These are phyloP conservation scores for Mycena alexandri DNA, from an alignment of 768 basidiomycete genomes.

Conservation along the genomic window DNA sequence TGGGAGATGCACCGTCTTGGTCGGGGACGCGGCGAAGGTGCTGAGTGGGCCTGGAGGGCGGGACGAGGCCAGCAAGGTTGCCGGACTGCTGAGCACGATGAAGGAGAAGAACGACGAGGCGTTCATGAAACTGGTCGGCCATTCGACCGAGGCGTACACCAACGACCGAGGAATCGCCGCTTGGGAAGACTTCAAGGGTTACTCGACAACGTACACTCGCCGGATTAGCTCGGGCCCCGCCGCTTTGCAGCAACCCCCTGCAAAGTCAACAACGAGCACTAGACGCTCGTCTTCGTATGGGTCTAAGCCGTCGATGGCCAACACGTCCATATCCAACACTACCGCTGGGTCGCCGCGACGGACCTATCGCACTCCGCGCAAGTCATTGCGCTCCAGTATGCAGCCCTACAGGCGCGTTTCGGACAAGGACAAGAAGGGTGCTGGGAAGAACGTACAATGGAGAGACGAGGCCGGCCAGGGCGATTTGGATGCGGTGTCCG, in stretches of 20 bases:
- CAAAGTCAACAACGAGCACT: conserved; percentile 42
- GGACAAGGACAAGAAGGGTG: conserved; percentile 70
- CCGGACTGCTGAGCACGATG: conserved; percentile 63
- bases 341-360: conserved; percentile 69
- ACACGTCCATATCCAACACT: conserved; percentile 54
- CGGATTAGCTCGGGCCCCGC: conserved; percentile 65
- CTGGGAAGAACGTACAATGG: conserved; percentile 88
- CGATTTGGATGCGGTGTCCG: conserved; percentile 68
- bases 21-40: conserved; percentile 67
- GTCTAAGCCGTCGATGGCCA: conserved; percentile 37
- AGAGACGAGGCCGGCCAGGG: conserved; percentile 89
- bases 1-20: conserved; percentile 79
- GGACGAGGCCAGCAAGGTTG: conserved; percentile 62
- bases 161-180: conserved; percentile 50
- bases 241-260: conserved; percentile 49
- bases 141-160: conserved; percentile 73
- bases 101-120: conserved; percentile 78
- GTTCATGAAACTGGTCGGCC: conserved; percentile 76
- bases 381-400: conserved; percentile 77
- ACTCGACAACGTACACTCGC: conserved; percentile 61
- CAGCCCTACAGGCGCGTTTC: conserved; percentile 75
- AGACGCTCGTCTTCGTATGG: conserved; percentile 57
- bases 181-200: conserved; percentile 65
- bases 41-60: conserved; percentile 48
- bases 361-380: conserved; percentile 72